Conservation (phyloP, 768 basidiomycete genomes). For the Suillus decipiens region DNA sequence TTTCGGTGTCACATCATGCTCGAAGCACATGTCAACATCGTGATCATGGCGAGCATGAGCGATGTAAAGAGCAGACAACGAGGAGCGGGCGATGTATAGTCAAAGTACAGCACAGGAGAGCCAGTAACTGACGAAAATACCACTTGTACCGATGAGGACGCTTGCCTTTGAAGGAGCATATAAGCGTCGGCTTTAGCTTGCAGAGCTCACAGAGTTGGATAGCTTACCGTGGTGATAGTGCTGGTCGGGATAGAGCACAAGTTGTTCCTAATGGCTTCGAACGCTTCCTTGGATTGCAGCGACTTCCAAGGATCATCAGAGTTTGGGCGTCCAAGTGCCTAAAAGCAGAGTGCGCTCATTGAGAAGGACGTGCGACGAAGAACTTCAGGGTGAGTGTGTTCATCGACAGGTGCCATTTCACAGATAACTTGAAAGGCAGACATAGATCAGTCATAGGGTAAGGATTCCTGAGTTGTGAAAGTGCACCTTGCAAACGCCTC, state of each 20-base stretch:
- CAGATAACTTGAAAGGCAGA: not conserved
- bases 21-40: not conserved
- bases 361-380: not conserved
- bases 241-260: not conserved
- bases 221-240: not conserved
- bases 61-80: not conserved
- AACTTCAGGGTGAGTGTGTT: not conserved
- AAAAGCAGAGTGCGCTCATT: not conserved
- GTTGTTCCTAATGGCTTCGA: not conserved
- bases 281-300: not conserved
- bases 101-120: not conserved
- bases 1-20: not conserved
- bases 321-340: not conserved
- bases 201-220: not conserved
- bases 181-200: not conserved
- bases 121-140: not conserved
- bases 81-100: not conserved
- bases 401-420: not conserved
- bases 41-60: not conserved
- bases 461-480: not conserved
- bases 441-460: not conserved
- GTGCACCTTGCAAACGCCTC: no score
- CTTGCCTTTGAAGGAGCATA: not conserved
- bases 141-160: not conserved
- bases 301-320: not conserved